Evolutionary conservation across 306 rosid species (phyloP), one percentile per base, ranked within the genome.

Genomic region (Begonia peltatifolia): DNA sequence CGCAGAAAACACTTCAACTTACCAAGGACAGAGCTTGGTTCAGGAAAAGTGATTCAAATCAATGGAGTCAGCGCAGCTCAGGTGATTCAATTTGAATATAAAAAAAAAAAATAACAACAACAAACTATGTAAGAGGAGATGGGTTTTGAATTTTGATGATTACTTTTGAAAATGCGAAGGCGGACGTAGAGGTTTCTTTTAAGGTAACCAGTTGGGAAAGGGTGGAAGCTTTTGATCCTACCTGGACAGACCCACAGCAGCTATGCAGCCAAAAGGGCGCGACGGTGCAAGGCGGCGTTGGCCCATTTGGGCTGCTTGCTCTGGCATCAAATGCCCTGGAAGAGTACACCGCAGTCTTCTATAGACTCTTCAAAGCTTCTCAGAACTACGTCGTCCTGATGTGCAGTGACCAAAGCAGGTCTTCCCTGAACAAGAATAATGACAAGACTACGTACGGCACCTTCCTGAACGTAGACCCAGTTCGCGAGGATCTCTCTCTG

Each of bases 391-490:
- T 66, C 10, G 79, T 83, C 61, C 55, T 84, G 10, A 81, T 84
- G 90, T 81, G 94, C 61, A 84, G 82, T 55, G 94, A 81, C 54
- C 79, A 73, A 18, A 78, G 78, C 78, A 81, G 83, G 89, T 81
- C 94, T 52, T 81, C 94, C 14, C 55, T 71, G 66, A 10, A 74
- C 59, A 41, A 76, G 10, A 75, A 67, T 15, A 62, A 73, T 59
- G 77, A 69, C 8, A 76, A 84, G 63, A 63, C 84, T 4, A 64
- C 67, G 6, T 76, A 81, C 62, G 90, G 82, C 44, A 62, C 82
- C 9, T 76, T 79, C 46, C 68, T 81, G 22, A 70, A 72, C 63
- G 8, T 79, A 5, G 84, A 81, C 52, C 65, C 68, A 5, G 53
- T 18, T 17, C 55, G 13, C 5, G 72, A 61, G 62, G 59, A 55